A percentile compares a stretch with the other conserved stretches of the same genome.
These are phyloP conservation scores for Neolentinus lepideus DNA, from an alignment of 1,284 basidiomycete genomes.

Conservation along the genomic window DNA sequence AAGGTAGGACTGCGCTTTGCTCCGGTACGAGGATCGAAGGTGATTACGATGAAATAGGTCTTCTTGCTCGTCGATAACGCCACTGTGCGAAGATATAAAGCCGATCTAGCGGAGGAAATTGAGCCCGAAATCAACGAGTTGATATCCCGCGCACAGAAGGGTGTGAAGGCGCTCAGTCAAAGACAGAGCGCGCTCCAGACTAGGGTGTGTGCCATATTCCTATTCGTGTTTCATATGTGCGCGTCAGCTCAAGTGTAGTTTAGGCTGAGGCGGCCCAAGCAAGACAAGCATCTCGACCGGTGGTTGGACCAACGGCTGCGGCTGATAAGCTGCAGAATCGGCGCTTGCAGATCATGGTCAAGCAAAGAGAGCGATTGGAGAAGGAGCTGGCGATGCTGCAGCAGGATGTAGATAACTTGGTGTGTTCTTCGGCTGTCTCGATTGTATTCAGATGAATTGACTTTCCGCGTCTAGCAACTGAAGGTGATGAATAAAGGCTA, in stretches of 20 bases:
- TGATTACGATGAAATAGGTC: conserved; percentile 34
- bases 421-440: conserved; percentile 20
- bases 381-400: conserved; percentile 47
- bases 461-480: not conserved
- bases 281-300: conserved; percentile 28
- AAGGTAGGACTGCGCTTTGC: conserved; percentile 31
- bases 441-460: not conserved
- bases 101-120: conserved; percentile 66
- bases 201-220: conserved; percentile 32
- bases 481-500: conserved; percentile 1
- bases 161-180: conserved; percentile 49
- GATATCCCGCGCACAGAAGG: conserved; percentile 62
- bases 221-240: not conserved
- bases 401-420: conserved; percentile 51
- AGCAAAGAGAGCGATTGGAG: conserved; percentile 57
- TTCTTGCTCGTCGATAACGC: conserved; percentile 65
- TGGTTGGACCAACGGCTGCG: conserved; percentile 41
- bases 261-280: conserved; percentile 48
- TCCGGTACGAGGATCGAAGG: no score
- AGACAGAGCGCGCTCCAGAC: conserved; percentile 49
- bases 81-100: conserved; percentile 61
- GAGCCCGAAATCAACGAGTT: conserved; percentile 73
- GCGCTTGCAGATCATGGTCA: conserved; percentile 50
- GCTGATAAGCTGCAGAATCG: conserved; percentile 59
- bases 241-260: not conserved